Conservation (phyloP, 441 rosid genomes). For the Adansonia madagascariensis region DNA sequence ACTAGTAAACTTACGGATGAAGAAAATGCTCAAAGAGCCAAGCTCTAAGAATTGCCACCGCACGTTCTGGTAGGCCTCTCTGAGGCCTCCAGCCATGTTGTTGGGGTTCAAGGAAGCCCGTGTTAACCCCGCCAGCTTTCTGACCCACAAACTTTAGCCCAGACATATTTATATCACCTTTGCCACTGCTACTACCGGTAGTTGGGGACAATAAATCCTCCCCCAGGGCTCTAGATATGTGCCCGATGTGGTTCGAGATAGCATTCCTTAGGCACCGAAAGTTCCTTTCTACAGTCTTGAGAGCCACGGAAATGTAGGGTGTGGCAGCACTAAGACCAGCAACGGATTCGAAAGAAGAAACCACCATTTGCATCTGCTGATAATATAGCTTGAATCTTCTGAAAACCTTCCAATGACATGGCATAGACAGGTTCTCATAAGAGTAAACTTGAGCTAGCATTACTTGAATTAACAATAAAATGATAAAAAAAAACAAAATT, state of each 20-base stretch:
- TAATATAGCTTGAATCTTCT: constrained; percentile 60
- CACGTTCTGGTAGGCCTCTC: constrained; percentile 71
- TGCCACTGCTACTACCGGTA: constrained; percentile 35
- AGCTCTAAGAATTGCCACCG: constrained; percentile 61
- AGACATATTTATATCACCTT: constrained; percentile 34
- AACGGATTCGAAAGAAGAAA: constrained; percentile 60
- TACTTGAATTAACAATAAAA: background rate
- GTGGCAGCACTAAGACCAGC: constrained; percentile 64
- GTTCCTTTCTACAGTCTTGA: constrained; percentile 48
- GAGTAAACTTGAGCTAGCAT: background rate
- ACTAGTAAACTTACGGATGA: constrained; percentile 57
- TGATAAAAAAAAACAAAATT: background rate
- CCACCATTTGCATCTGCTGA: constrained; percentile 71
- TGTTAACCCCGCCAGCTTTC: constrained; percentile 38
- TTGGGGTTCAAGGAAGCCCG: constrained; percentile 49
- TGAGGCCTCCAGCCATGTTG: constrained; percentile 67
- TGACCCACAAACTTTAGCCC: constrained; percentile 39
- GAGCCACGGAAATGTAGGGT: constrained; percentile 54
- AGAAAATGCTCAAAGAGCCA: constrained; percentile 74
- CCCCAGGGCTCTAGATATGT: constrained; percentile 40
- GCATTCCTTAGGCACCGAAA: constrained; percentile 49
- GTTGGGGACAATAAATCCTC: constrained; percentile 41
- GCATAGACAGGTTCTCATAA: background rate
- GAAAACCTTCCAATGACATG: constrained; percentile 44
- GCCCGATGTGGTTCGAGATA: constrained; percentile 51